Percentiles rank a stretch among this genome's conserved stretches.
Evolutionary conservation across 495 filamentous ascomycete species (phyloP).

Genomic region (Penicillium malachiteum): DNA sequence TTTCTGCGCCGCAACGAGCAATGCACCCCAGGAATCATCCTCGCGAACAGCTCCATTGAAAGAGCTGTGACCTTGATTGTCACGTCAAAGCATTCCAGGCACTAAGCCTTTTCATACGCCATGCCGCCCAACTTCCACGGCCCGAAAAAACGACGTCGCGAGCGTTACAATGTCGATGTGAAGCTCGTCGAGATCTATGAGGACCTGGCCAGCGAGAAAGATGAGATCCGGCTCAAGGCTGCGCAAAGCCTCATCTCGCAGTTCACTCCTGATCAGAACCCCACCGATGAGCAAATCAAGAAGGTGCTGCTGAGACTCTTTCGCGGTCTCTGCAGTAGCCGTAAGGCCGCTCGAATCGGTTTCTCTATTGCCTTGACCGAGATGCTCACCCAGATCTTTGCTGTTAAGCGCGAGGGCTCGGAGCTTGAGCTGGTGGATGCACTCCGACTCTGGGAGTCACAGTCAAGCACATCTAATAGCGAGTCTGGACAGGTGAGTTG

Average conservation of each 20-base stretch:
- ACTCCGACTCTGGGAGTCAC: constrained; percentile 64
- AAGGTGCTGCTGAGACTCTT: constrained; percentile 64
- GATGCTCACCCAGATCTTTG: constrained; percentile 61
- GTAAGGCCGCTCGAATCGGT: constrained; percentile 86
- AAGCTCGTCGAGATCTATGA: constrained; percentile 57
- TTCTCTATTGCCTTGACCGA: constrained; percentile 89
- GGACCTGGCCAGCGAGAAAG: constrained; percentile 53
- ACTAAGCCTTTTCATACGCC: constrained; percentile 1
- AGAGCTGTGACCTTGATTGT: constrained; percentile 8
- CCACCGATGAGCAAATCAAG: constrained; percentile 41
- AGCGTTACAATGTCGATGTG: constrained; percentile 44
- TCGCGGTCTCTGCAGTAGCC: constrained; percentile 82
- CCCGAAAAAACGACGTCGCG: constrained; percentile 48
- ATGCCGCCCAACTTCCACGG: constrained; percentile 27
- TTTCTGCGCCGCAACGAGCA: constrained; percentile 21
- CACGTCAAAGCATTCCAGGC: constrained; percentile 6
- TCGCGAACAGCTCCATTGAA: constrained; percentile 13
- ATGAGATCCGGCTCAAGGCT: constrained; percentile 50
- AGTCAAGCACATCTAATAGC: constrained; percentile 63
- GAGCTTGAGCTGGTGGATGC: constrained; percentile 49
- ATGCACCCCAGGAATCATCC: constrained; percentile 17
- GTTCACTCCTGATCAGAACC: constrained; percentile 43
- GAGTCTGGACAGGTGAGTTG: constrained; percentile 58
- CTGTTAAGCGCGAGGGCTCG: constrained; percentile 20
- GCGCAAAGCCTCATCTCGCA: constrained; percentile 46